Conservation (phyloP, 2,329 filamentous ascomycete genomes). For the Colletotrichum tropicale region DNA sequence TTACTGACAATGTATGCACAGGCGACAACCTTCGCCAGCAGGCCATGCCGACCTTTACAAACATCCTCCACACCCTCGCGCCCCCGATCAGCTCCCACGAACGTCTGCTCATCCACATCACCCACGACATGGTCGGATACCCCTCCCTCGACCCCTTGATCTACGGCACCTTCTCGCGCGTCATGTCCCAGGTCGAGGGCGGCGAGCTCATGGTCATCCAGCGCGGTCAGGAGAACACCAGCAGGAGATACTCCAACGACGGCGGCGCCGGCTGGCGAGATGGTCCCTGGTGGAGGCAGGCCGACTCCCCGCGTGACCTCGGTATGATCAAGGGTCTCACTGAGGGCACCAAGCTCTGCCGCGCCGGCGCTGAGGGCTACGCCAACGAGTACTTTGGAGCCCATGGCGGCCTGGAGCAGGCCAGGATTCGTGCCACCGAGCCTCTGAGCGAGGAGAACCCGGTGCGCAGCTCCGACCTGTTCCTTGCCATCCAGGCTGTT, state of each 20-base stretch:
- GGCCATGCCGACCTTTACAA: slow-evolving; percentile 92
- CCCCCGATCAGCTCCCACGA: slow-evolving; percentile 97
- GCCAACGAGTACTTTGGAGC: slow-evolving; percentile 82
- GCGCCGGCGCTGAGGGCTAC: slow-evolving; percentile 88
- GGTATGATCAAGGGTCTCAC: slow-evolving; percentile 79
- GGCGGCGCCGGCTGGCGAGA: slow-evolving; percentile 80
- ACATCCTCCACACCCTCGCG: slow-evolving; percentile 91
- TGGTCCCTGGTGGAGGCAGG: slow-evolving; percentile 93
- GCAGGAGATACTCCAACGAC: slow-evolving; percentile 66
- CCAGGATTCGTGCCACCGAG: slow-evolving; percentile 80
- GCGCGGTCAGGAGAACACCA: slow-evolving; percentile 83
- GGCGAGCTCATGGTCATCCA: slow-evolving; percentile 94
- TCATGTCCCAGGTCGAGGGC: slow-evolving; percentile 99
- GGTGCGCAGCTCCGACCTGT: slow-evolving; percentile 90
- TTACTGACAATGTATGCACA: slow-evolving; percentile 38
- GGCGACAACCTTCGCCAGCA: slow-evolving; percentile 86
- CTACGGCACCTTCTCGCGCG: slow-evolving; percentile 87
- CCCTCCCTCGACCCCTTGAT: slow-evolving; percentile 93
- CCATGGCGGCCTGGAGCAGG: slow-evolving; percentile 79
- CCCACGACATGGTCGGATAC: slow-evolving; percentile 93
- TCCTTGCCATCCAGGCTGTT: slow-evolving; percentile 92
- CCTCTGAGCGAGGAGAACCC: slow-evolving; percentile 84
- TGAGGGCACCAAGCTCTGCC: slow-evolving; percentile 89
- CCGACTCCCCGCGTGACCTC: slow-evolving; percentile 72
- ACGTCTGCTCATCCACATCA: slow-evolving; percentile 95